Base-by-base conservation (phyloP, 2,329 filamentous ascomycete species). In the Fusarium guadeloupense region DNA sequence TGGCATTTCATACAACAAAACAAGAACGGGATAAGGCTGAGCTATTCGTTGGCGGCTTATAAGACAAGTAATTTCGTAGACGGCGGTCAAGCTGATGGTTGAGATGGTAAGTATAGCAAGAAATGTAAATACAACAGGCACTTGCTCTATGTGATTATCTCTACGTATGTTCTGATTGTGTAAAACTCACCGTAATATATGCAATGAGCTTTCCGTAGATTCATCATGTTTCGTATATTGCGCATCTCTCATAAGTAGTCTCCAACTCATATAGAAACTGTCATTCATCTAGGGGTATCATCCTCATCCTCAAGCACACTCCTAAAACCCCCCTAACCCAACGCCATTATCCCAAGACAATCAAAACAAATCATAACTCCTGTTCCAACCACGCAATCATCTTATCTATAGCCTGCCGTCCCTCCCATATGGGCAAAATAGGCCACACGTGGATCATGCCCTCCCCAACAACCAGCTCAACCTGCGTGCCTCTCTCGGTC, bases 361-460 rank as follows among this genome's bases (percentile, higher is more conserved):
- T 34, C 38, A 37, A 48, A 37, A 41, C 16, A 48, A 16, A 34
- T 9, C 6, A 38, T 45, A 41, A 42, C 14, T 51, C 52, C 34
- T 59, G 34, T 23, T 59, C 56, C 31, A 75, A 26, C 67, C 70
- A 75, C 19, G 64, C 39, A 1, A 74, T 49, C 30, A 74, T 70
- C 47, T 52, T 65, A 6, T 72, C 64, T 19, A 71, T 43, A 1
- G 72, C 71, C 23, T 62, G 47, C 14, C 49, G 58, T 4, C 65
- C 71, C 51, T 75, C 73, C 21, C 66, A 64, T 5, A 72, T 64
- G 8, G 71, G 65, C 5, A 74, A 33, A 28, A 74, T 19, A 6
- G 71, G 71, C 72, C 73, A 75, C 9, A 71, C 71, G 28, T 75
- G 73, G 41, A 74, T 61, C 73, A 75, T 69, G 6, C 69, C 71